A percentile compares a stretch with the other conserved stretches of the same genome.
These are phyloP conservation scores for Pythium biforme DNA, from an alignment of 352 stramenopile species.

Conservation along the genomic window DNA sequence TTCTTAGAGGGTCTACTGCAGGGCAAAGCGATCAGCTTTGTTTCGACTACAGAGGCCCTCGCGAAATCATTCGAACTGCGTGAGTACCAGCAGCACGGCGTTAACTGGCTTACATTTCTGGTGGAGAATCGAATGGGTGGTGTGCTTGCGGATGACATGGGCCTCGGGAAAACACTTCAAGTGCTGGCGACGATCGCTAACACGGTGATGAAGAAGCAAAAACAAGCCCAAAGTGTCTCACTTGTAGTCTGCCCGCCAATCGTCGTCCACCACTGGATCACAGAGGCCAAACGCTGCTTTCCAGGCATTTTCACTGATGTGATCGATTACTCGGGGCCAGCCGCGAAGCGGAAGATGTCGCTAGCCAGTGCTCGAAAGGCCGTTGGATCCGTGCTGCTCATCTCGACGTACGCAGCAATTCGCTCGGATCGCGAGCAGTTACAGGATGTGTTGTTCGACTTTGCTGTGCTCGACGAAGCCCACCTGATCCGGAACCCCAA, in stretches of 20 bases:
- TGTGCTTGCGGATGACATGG: constrained; percentile 88
- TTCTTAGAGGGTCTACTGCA: constrained; percentile 66
- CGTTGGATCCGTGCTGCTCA: constrained; percentile 39
- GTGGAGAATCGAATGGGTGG: constrained; percentile 70
- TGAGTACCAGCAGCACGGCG: constrained; percentile 75
- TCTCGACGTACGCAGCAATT: constrained; percentile 88
- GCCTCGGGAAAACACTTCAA: constrained; percentile 95
- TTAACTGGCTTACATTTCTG: constrained; percentile 79
- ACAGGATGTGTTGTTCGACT: constrained; percentile 43
- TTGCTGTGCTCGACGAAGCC: constrained; percentile 96
- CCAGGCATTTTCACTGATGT: constrained; percentile 51
- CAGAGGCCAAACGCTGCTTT: constrained; percentile 89
- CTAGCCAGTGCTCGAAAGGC: constrained; percentile 32
- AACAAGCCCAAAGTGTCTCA: neutral
- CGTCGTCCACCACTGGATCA: constrained; percentile 94
- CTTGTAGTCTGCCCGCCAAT: constrained; percentile 95
- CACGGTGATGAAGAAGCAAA: constrained; percentile 3
- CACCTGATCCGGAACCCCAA: constrained; percentile 97
- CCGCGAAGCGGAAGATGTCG: constrained; percentile 42
- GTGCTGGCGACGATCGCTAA: constrained; percentile 85
- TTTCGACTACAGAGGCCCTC: constrained; percentile 36
- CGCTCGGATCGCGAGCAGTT: constrained; percentile 71
- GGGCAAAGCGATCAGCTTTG: constrained; percentile 51
- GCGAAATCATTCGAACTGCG: constrained; percentile 37
- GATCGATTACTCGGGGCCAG: constrained; percentile 76